These are phyloP conservation scores for Roridomyces roridus DNA, from an alignment of 768 basidiomycete genomes.

Conservation along the genomic window DNA sequence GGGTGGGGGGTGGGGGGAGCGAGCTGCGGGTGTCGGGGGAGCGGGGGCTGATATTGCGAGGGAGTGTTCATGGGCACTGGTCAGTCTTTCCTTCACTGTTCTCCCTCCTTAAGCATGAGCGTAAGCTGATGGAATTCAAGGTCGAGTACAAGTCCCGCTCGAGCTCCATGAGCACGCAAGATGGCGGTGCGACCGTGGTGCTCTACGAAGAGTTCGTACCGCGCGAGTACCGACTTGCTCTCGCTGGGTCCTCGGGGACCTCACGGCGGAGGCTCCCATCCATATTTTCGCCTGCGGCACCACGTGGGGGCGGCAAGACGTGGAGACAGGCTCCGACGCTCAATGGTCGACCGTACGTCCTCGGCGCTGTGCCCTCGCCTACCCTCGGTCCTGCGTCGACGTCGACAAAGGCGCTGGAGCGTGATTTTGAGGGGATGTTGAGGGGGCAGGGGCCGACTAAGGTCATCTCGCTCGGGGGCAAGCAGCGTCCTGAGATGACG, in stretches of 20 bases:
- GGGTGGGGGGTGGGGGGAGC: slow-evolving; percentile 86
- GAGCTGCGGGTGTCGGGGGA: slow-evolving; percentile 68
- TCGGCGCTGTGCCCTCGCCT: slow-evolving; percentile 51
- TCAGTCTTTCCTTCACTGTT: slow-evolving; percentile 33
- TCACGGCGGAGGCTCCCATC: slow-evolving; percentile 62
- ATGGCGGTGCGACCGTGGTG: slow-evolving; percentile 62
- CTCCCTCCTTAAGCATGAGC: background rate
- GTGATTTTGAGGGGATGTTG: slow-evolving; percentile 81
- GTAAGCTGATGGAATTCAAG: slow-evolving; percentile 39
- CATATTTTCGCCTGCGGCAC: slow-evolving; percentile 60
- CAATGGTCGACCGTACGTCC: slow-evolving; percentile 79
- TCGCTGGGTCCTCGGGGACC: slow-evolving; percentile 40
- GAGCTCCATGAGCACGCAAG: slow-evolving; percentile 43
- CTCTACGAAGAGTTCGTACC: slow-evolving; percentile 96
- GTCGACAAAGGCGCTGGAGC: background rate
- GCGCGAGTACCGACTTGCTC: slow-evolving; percentile 80
- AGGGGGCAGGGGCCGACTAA: slow-evolving; percentile 57
- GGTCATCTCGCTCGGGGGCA: slow-evolving; percentile 42
- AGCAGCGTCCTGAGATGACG: too few relatives aligned
- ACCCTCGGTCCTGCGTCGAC: too few relatives aligned
- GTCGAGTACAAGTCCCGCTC: slow-evolving; percentile 89
- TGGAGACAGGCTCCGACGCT: slow-evolving; percentile 88
- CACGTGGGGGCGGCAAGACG: slow-evolving; percentile 49
- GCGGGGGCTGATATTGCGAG: slow-evolving; percentile 49
- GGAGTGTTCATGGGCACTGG: slow-evolving; percentile 93